Evolutionary conservation across 768 basidiomycete genomes (phyloP).

Genomic region (Tubosaeta sp.): DNA sequence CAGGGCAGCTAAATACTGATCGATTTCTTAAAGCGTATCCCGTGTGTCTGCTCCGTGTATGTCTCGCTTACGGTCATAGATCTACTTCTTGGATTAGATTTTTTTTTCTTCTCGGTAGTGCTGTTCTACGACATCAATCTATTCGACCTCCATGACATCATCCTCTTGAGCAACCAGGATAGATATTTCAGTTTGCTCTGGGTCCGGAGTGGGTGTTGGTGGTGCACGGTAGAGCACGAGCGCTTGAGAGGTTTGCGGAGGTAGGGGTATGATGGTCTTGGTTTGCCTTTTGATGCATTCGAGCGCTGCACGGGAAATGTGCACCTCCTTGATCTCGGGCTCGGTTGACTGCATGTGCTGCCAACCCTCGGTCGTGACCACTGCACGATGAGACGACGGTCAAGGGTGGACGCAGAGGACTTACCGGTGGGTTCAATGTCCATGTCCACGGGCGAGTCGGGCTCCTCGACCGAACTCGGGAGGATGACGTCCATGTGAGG

Average conservation of each 20-base stretch:
- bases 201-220: conserved; percentile 16
- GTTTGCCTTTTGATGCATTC: conserved; percentile 39
- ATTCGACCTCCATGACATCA: conserved; percentile 56
- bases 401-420: background rate
- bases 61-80: conserved; percentile 23
- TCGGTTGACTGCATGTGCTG: conserved; percentile 26
- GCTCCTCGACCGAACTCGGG: conserved; percentile 42
- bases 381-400: background rate
- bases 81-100: conserved; percentile 24
- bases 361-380: conserved; percentile 2
- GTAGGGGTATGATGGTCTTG: conserved; percentile 21
- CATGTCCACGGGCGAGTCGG: conserved; percentile 45
- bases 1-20: conserved; percentile 22
- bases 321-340: conserved; percentile 24
- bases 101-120: conserved; percentile 3
- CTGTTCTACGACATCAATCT: conserved; percentile 8
- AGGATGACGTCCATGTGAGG: conserved; percentile 17
- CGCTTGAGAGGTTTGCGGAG: conserved; percentile 35
- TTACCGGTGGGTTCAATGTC: conserved; percentile 66
- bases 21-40: background rate
- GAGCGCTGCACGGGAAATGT: conserved; percentile 45
- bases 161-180: conserved; percentile 19
- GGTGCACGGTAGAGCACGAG: conserved; percentile 53
- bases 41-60: conserved; percentile 8
- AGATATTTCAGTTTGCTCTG: background rate